Conservation (phyloP, 2,329 filamentous ascomycete species). For the Epichloe festucae region DNA sequence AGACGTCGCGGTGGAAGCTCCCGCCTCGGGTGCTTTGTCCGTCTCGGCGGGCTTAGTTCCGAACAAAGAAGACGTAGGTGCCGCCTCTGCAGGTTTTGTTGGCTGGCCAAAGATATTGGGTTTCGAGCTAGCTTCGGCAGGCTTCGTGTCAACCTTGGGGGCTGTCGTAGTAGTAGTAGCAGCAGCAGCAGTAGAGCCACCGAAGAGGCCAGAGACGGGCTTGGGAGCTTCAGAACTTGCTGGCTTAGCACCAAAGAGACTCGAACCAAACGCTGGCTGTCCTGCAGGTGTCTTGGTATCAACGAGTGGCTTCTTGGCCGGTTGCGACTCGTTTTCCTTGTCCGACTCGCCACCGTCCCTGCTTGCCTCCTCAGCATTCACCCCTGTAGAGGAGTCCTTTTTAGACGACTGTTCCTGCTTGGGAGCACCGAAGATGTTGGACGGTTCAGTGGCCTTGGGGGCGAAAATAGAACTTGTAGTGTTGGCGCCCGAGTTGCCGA, state of each 20-base stretch:
- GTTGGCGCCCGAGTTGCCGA: constrained; percentile 17
- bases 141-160: constrained; percentile 13
- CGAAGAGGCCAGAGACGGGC: constrained; percentile 14
- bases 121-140: constrained; percentile 17
- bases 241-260: constrained; percentile 22
- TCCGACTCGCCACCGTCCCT: constrained; percentile 28
- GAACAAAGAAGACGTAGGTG: constrained; percentile 21
- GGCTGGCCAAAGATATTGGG: constrained; percentile 20
- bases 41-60: constrained; percentile 19
- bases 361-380: constrained; percentile 14
- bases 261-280: constrained; percentile 17
- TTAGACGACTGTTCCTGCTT: constrained; percentile 18
- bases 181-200: constrained; percentile 1
- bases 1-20: constrained; percentile 9
- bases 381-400: constrained; percentile 15
- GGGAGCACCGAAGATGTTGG: constrained; percentile 23
- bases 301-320: constrained; percentile 20
- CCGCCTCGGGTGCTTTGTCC: constrained; percentile 13
- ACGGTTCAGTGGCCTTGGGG: constrained; percentile 21
- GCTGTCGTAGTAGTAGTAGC: not conserved
- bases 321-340: constrained; percentile 29
- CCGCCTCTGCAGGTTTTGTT: constrained; percentile 6
- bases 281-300: constrained; percentile 17
- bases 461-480: constrained; percentile 22
- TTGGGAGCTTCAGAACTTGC: constrained; percentile 15